These are phyloP conservation scores for Lathyrus oleraceus DNA, from an alignment of 306 rosid species.

Conservation along the genomic window DNA sequence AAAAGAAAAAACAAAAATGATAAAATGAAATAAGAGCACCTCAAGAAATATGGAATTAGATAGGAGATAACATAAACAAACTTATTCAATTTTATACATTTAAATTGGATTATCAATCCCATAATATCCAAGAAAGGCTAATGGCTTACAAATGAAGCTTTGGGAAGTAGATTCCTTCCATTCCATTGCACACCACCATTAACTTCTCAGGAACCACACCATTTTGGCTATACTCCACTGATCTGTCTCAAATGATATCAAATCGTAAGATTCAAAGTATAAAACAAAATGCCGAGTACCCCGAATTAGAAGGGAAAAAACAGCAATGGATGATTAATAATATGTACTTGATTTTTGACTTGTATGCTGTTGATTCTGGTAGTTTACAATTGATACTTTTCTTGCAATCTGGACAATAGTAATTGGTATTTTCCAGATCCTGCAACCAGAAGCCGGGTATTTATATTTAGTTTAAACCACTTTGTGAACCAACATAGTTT, in stretches of 20 bases:
- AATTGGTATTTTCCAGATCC: constrained; percentile 74
- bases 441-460: constrained; percentile 43
- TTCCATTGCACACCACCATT: constrained; percentile 89
- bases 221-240: constrained; percentile 40
- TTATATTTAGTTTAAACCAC: constrained; percentile 12
- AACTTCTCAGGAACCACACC: constrained; percentile 55
- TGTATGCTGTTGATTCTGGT: constrained; percentile 43
- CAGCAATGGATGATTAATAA: neutral
- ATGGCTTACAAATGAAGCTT: constrained; percentile 83
- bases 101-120: constrained; percentile 18
- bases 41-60: constrained; percentile 28
- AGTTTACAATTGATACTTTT: constrained; percentile 45
- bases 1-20: constrained; percentile 8
- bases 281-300: constrained; percentile 19
- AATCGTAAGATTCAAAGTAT: constrained; percentile 33
- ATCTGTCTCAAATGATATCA: constrained; percentile 51
- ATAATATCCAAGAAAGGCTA: constrained; percentile 23
- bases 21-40: constrained; percentile 6
- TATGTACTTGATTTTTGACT: constrained; percentile 56
- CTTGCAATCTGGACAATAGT: constrained; percentile 94
- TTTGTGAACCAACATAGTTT: constrained; percentile 11
- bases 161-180: constrained; percentile 84
- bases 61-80: neutral
- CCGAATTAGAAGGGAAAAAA: constrained; percentile 27
- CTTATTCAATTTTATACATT: constrained; percentile 10